Evolutionary conservation across 2,329 filamentous ascomycete species (phyloP).

Genomic region (Fusarium sp.): DNA sequence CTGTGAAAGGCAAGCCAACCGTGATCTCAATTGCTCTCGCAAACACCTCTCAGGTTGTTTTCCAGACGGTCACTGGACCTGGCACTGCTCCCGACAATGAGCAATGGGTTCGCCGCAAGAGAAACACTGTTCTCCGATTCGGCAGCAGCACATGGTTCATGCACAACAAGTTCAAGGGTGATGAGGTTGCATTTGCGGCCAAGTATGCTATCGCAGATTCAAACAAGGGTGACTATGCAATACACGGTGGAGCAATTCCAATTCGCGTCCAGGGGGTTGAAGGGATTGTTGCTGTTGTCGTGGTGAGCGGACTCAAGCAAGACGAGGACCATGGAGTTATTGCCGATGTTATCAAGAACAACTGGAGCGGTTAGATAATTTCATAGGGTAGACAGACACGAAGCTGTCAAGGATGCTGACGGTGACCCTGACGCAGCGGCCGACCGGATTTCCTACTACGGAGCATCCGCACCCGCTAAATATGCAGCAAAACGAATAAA

Average conservation of each 20-base stretch:
- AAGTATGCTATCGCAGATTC: constrained; percentile 73
- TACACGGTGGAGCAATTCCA: constrained; percentile 82
- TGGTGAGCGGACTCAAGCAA: constrained; percentile 82
- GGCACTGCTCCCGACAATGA: constrained; percentile 80
- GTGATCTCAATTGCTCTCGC: constrained; percentile 75
- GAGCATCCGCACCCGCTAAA: not conserved
- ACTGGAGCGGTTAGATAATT: constrained; percentile 52
- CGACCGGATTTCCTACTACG: constrained; percentile 8
- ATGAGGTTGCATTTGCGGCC: constrained; percentile 73
- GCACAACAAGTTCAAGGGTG: constrained; percentile 73
- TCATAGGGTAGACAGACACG: not conserved
- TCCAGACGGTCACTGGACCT: constrained; percentile 75
- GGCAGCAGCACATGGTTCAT: constrained; percentile 78
- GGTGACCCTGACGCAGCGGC: constrained; percentile 2
- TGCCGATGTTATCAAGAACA: constrained; percentile 73
- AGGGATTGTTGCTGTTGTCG: constrained; percentile 79
- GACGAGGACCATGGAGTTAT: constrained; percentile 83
- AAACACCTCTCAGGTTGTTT: constrained; percentile 71
- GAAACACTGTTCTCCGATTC: constrained; percentile 77
- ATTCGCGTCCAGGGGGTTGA: constrained; percentile 79
- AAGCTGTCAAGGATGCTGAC: constrained; percentile 4
- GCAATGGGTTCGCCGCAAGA: constrained; percentile 77
- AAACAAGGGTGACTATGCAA: constrained; percentile 73
- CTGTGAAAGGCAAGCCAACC: constrained; percentile 56
- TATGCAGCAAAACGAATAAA: constrained; percentile 37